Base-by-base conservation (phyloP, 768 basidiomycete genomes). In the Clitopilus passeckerianus region DNA sequence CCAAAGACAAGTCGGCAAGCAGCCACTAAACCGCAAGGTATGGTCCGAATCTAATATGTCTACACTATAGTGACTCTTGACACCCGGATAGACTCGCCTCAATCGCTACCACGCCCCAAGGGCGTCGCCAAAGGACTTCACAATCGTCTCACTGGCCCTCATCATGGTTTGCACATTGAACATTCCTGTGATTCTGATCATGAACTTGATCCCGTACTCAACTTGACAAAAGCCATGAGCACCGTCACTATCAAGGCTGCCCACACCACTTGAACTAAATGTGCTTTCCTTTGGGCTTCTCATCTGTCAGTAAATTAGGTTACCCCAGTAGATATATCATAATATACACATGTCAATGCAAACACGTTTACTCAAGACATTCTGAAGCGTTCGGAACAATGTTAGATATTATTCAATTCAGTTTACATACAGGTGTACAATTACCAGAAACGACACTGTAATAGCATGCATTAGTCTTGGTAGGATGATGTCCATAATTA, bases 1-100 rank as follows among this genome's bases (percentile, higher is more conserved):
- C 68, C 71, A 10, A 75, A 74, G 63, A 70, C 70, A 23, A 76
- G 80, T 62, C 75, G 74, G 46, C 73, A 80, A 70, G 82, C 81
- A 5, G 72, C 79, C 27, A 67, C 66, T 22, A 78, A 71, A 57
- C 67, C 78, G 27, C 78, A 75, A 74, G 84, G 86, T 82, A 66
- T 54, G n/a, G 59, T 46, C 2, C 24, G 24, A 18, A 23, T 30
- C 41, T 56, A 7, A 7, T 18, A 6, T 16, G 6, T 9, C 46
- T 50, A n/a, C n/a, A n/a, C n/a, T n/a, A n/a, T n/a, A n/a, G n/a
- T n/a, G n/a, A n/a, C 9, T 50, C n/a, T 18, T 53, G 57, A 23
- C 46, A 18, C 18, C 20, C 12, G 46, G 10, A 50, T 50, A 78
- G 77, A 73, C 59, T 79, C 79, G 1, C 77, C 77, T 1, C 61